Base-by-base conservation (phyloP, 2,329 filamentous ascomycete genomes). In the Botrytis paeoniae region DNA sequence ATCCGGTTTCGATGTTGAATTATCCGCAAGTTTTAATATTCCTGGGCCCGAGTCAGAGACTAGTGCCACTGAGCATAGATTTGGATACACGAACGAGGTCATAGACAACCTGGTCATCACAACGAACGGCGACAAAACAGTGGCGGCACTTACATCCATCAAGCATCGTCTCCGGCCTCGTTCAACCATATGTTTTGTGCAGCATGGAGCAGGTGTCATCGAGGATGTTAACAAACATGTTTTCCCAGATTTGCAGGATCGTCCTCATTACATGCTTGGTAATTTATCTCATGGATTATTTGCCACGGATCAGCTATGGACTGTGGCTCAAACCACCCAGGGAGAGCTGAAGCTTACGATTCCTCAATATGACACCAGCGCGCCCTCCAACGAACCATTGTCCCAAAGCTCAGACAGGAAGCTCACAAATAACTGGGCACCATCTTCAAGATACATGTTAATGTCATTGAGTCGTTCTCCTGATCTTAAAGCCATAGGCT, bases 151-250 rank as follows among this genome's bases (percentile, higher is more conserved):
- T 37, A 79, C 84, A 5, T 82, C 85, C 0, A 84, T 96, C 71
- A 87, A 86, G 71, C 86, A 93, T 78, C 88, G 93, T 16, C 83
- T 97, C n/a, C 86, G 88, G 61, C 84, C 87, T 4, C 84, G 89
- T 41, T 93, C 92, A 1, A 92, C 93, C 0, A 87, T 97, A 12
- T 89, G 92, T 74, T 87, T 97, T 72, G 81, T 97, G 72, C 92
- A 94, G 73, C 93, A 95, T 75, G 94, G 95, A 1, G 88, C 98
- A 82, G 95, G 96, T 0, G 84, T 94, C 2, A 85, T 94, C n/a
- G 94, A 98, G 66, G 87, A 90, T 66, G 86, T 98, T 59, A 94
- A 93, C 78, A 82, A 86, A 48, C 82, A 86, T 18, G 81, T 97
- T 41, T 98, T 97, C 77, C 86, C 88, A 0, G 87, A 95, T 74